Evolutionary conservation across 2,329 filamentous ascomycete genomes (phyloP).

Genomic region (Alternaria angustiovoidea): DNA sequence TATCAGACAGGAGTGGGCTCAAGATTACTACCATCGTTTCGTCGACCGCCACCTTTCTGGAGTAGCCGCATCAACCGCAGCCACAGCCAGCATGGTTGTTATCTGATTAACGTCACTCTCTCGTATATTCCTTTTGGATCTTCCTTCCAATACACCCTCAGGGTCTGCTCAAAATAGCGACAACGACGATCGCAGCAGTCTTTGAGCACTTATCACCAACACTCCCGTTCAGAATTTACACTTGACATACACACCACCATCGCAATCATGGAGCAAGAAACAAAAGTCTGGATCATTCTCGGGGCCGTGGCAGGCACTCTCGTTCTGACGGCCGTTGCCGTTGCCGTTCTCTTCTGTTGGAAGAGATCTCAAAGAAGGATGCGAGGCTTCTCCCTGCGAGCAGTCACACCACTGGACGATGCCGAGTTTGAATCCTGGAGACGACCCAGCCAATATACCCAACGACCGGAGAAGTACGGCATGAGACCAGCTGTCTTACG

Average conservation of each 20-base stretch:
- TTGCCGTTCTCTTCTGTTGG: conserved; percentile 44
- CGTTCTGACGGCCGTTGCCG: conserved; percentile 37
- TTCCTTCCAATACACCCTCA: conserved; percentile 6
- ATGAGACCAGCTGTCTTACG: conserved; percentile 41
- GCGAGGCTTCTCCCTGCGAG: conserved; percentile 47
- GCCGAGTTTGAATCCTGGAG: conserved; percentile 54
- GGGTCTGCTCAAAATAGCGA: neutral
- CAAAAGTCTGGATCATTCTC: conserved; percentile 49
- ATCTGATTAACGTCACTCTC: conserved; percentile 35
- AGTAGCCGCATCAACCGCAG: conserved; percentile 30
- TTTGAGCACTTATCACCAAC: neutral
- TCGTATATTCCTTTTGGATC: conserved; percentile 25
- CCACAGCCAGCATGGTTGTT: conserved; percentile 37
- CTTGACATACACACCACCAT: neutral
- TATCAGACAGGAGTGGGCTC: conserved; percentile 30
- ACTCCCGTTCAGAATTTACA: neutral
- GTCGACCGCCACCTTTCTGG: conserved; percentile 21
- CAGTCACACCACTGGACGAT: conserved; percentile 51
- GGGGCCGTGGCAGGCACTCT: conserved; percentile 45
- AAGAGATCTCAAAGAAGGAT: conserved; percentile 45
- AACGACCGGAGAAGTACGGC: conserved; percentile 47
- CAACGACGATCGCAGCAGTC: neutral
- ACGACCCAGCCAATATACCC: conserved; percentile 48
- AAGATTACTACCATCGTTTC: conserved; percentile 28
- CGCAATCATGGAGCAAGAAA: conserved; percentile 40